phyloP scores from a whole-genome alignment of 1,284 basidiomycete genomes.

The Cutaneotrichosporon sp. region DNA sequence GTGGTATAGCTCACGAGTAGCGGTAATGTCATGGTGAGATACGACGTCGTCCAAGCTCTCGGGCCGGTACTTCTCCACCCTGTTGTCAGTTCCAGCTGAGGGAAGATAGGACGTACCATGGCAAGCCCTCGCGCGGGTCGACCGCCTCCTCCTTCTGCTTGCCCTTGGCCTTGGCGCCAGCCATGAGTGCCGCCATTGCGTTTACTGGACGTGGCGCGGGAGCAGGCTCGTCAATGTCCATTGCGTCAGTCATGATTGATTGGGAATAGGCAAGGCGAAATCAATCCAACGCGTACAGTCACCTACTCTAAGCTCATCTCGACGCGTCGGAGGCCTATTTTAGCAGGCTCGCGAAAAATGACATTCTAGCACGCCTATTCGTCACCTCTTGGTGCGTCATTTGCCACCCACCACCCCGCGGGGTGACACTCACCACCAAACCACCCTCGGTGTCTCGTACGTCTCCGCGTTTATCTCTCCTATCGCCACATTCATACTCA shows the following conservation, averaged over 20 bases:
- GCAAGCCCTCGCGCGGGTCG: conserved; percentile 47
- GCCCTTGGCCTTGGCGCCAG: conserved; percentile 42
- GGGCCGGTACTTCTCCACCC: conserved; percentile 96
- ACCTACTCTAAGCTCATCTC: background rate
- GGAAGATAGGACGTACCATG: conserved; percentile 39
- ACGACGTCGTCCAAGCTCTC: conserved; percentile 86
- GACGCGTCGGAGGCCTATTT: conserved; percentile 13
- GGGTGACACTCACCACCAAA: background rate
- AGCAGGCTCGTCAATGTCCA: conserved; percentile 37
- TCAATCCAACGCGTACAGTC: conserved; percentile 1
- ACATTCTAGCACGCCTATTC: background rate
- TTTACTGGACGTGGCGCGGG: conserved; percentile 30
- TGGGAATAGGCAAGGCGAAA: background rate
- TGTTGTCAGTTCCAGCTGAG: conserved; percentile 43
- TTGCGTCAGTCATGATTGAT: conserved; percentile 24
- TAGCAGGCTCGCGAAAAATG: background rate
- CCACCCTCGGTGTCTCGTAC: background rate
- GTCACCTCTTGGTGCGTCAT: background rate
- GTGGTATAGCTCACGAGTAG: conserved; percentile 66
- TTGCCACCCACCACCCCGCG: conserved; percentile 8
- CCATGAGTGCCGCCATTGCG: conserved; percentile 49
- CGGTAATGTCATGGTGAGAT: conserved; percentile 89
- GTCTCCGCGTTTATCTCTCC: background rate
- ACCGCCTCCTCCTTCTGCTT: conserved; percentile 42
- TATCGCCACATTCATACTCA: background rate